phyloP scores from a whole-genome alignment of 176 grass and related monocot species.

The Thalia dealbata region DNA sequence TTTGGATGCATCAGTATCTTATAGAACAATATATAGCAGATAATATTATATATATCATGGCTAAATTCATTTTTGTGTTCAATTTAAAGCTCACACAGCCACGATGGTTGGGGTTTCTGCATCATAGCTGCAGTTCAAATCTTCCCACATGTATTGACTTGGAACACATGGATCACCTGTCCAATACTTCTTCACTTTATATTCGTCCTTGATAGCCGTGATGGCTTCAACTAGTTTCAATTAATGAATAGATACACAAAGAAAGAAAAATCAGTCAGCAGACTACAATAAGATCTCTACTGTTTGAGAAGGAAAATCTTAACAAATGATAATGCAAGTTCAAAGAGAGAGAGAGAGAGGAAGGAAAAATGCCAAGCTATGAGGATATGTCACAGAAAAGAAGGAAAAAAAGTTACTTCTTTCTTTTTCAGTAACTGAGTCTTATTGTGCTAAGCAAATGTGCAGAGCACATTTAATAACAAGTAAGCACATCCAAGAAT shows the following conservation, averaged over 20 bases:
- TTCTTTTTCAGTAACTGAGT: not conserved
- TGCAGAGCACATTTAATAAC: too few relatives aligned
- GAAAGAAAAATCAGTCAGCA: not conserved
- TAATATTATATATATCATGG: too few relatives aligned
- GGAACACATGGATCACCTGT: constrained; percentile 53
- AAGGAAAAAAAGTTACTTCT: too few relatives aligned
- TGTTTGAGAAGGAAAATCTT: not conserved
- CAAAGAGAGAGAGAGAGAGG: too few relatives aligned
- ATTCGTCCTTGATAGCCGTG: constrained; percentile 31
- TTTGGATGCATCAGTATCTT: not conserved
- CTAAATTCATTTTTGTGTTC: not conserved
- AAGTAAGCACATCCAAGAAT: too few relatives aligned
- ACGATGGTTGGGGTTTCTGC: constrained; percentile 36
- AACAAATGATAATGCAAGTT: too few relatives aligned
- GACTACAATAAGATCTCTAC: not conserved
- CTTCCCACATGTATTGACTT: constrained; percentile 29
- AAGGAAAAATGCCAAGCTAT: too few relatives aligned
- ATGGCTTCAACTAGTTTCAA: constrained; percentile 39
- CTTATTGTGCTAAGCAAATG: too few relatives aligned
- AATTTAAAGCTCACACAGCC: constrained; percentile 32
- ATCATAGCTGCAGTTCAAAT: constrained; percentile 42
- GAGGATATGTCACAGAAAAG: too few relatives aligned
- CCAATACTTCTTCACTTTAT: constrained; percentile 39
- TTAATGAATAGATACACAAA: not conserved
- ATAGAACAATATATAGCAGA: not conserved